Base-by-base conservation (phyloP, 305 asterid genomes). In the Plantago lanceolata region DNA sequence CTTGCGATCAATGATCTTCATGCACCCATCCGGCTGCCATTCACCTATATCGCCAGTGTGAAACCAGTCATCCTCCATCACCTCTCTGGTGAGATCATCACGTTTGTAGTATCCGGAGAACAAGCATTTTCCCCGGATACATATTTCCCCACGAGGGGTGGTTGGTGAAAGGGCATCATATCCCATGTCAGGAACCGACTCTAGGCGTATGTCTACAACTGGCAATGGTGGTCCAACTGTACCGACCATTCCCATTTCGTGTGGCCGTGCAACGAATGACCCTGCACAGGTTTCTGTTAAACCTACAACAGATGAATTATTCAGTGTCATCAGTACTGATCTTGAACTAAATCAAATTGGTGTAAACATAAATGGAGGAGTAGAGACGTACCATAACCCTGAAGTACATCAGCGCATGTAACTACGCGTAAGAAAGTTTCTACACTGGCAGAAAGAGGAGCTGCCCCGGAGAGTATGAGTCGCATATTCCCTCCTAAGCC, bases 241-340 rank as follows among this genome's bases (percentile, higher is more conserved):
- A 13, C 87, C 94, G 47, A 84, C 71, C 96, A 87, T 90, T 31
- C 76, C 31, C 29, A 85, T 48, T 71, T 83, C 88, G 66, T 89
- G 82, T 19, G 95, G 97, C 54, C 74, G 82, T 24, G 94, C 94
- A 65, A 81, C 94, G 67, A 89, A 89, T 6, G 97, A 83, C 35
- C 92, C 97, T 6, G 94, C 97, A 62, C 97, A 85, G 7, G 97
- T 89, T 67, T 89, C 97, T 18, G 97, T 87, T 73, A 89, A 83
- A 79, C 97, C 96, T 89, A 78, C 61, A 76, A 26, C 18, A 66
- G 2, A 68, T 43, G 19, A 59, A 37, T n/a, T 19, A 37, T n/a
- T 19, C 24, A 61, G 4, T 37, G 35, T 59, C 48, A 58, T 16
- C 8, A 54, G 28, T 15, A 28, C 1, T 4, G 47, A 16, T 40